Evolutionary conservation across 306 rosid genomes (phyloP), one percentile per base, ranked within the genome.

Genomic region (Cyclanthera cordifolia): DNA sequence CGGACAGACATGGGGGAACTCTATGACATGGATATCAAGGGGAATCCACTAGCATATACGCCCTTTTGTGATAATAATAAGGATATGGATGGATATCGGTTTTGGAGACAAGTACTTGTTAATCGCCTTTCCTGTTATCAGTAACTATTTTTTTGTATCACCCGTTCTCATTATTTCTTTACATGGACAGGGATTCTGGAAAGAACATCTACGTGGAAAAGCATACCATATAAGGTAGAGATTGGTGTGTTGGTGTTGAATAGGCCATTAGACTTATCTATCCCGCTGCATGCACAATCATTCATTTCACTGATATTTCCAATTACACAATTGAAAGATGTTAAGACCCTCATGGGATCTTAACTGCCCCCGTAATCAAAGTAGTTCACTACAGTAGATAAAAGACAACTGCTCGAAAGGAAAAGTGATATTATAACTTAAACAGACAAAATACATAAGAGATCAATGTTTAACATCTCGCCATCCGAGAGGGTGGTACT

Each of bases 211-310:
- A 76, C 95, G 95, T 30, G 99, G 97, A 7, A 90, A 47, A 76
- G 85, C 97, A 5, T 94, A 94, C 73, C 99, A 94, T 81, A 94
- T 90, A 69, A 94, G 99, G 98, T 87, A 71, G 19, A 75, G 37
- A 2, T 12, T 50, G 13, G 2, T 23, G 51, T 10, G 17, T 14
- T 70, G 39, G 39, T 41, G 37, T 67, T n/a, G 32, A 16, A 24
- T 41, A 21, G 2, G 23, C 37, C n/a, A 4, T 21, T 21, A 17
- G 20, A 8, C 46, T 34, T 0, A 20, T 21, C 17, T 20, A 20
- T 8, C 51, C 32, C 20, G 24, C 45, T 41, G 51, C 46, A 64
- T 64, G 32, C 32, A 21, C 34, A 64, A 43, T 20, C 34, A 41
- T 43, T 13, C 10, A 64, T 20, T 64, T 7, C 34, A 20, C 37